phyloP scores from a whole-genome alignment of 2,329 filamentous ascomycete genomes.

The Amauroascus niger region DNA sequence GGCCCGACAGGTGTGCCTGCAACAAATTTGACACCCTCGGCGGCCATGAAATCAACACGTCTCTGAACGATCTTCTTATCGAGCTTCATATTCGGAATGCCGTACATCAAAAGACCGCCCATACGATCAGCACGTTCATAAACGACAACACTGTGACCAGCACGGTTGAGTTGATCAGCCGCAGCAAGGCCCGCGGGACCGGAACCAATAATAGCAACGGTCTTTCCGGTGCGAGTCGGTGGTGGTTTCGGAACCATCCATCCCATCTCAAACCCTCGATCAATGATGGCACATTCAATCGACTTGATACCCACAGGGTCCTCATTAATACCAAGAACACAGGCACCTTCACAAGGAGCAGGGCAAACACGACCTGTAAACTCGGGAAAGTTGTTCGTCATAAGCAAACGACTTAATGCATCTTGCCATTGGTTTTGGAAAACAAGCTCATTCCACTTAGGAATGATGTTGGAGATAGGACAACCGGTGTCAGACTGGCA shows the following conservation, averaged over 20 bases:
- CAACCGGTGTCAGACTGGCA: constrained; percentile 94
- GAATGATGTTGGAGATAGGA: constrained; percentile 94
- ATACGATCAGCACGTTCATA: constrained; percentile 87
- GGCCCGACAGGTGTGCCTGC: constrained; percentile 70
- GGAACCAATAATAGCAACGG: constrained; percentile 78
- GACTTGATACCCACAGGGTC: constrained; percentile 97
- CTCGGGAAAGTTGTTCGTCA: constrained; percentile 98
- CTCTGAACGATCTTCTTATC: constrained; percentile 96
- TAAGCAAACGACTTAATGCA: constrained; percentile 78
- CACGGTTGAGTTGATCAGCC: constrained; percentile 89
- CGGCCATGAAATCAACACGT: constrained; percentile 87
- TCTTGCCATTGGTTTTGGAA: constrained; percentile 74
- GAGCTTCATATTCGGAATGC: constrained; percentile 98
- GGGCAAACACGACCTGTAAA: constrained; percentile 96
- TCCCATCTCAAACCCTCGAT: constrained; percentile 93
- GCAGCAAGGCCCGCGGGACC: constrained; percentile 82
- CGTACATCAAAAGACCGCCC: constrained; percentile 93
- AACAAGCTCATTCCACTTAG: constrained; percentile 87
- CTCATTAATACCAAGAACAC: constrained; percentile 91
- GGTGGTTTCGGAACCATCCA: constrained; percentile 88
- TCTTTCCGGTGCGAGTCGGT: constrained; percentile 74
- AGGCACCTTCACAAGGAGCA: constrained; percentile 91
- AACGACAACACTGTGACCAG: constrained; percentile 77
- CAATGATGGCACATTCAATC: constrained; percentile 95
- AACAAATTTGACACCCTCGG: constrained; percentile 76